These are phyloP conservation scores for Hygrophoropsis aurantiaca DNA, from an alignment of 768 basidiomycete species.

Conservation along the genomic window DNA sequence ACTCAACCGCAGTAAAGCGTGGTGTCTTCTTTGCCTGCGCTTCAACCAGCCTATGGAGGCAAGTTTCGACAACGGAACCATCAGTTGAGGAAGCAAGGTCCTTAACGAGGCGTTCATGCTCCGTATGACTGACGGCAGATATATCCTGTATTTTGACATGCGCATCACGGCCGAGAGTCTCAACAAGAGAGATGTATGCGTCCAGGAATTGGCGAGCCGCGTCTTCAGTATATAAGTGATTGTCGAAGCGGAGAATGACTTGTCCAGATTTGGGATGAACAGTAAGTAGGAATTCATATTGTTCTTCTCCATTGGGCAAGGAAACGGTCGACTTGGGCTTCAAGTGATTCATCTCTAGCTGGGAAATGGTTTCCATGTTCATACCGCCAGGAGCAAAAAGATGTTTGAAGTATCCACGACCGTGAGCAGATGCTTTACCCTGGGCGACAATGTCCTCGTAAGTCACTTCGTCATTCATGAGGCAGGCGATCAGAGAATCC, in stretches of 20 bases:
- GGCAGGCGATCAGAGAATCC: constrained; percentile 16
- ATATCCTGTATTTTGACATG: constrained; percentile 11
- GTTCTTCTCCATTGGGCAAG: constrained; percentile 28
- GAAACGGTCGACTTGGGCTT: constrained; percentile 16
- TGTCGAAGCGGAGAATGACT: constrained; percentile 26
- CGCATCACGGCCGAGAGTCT: constrained; percentile 15
- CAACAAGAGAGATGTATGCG: constrained; percentile 27
- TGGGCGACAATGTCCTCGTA: constrained; percentile 29
- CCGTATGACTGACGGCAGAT: constrained; percentile 10
- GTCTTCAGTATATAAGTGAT: constrained; percentile 25
- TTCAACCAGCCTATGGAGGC: constrained; percentile 11
- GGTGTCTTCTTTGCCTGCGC: constrained; percentile 19
- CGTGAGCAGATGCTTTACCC: constrained; percentile 20
- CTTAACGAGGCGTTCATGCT: constrained; percentile 19
- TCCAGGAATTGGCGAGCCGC: constrained; percentile 29
- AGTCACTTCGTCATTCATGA: constrained; percentile 27
- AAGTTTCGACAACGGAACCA: constrained; percentile 11
- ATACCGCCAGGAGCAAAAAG: constrained; percentile 29
- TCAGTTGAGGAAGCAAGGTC: constrained; percentile 20
- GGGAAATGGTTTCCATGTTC: constrained; percentile 21
- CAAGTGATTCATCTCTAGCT: neutral
- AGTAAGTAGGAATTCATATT: constrained; percentile 20
- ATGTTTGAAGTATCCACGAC: constrained; percentile 31
- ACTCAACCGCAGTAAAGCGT: constrained; percentile 20
- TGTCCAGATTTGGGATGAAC: constrained; percentile 24